Percentiles rank a stretch among this genome's conserved stretches.
phyloP scores from a whole-genome alignment of 2,329 filamentous ascomycete species.

The Sarocladium strictum region DNA sequence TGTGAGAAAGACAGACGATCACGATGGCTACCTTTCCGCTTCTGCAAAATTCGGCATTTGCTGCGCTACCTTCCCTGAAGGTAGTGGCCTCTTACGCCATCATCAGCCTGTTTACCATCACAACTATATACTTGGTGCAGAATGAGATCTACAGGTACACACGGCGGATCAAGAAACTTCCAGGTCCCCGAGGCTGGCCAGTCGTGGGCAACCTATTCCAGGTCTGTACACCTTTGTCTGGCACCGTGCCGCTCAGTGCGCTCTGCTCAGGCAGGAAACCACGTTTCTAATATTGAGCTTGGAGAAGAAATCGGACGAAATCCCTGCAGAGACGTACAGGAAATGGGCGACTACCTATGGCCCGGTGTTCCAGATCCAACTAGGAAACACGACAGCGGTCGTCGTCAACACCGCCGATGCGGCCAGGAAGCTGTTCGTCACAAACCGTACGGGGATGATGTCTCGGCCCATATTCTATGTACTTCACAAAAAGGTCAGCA shows the following conservation, averaged over 20 bases:
- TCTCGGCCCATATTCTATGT: conserved; percentile 61
- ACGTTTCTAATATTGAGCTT: no score
- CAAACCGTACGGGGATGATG: conserved; percentile 58
- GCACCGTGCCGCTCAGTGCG: no score
- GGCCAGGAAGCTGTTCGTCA: conserved; percentile 59
- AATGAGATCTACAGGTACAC: conserved; percentile 11
- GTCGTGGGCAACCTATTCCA: conserved; percentile 12
- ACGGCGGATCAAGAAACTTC: conserved; percentile 10
- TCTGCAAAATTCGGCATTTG: not conserved
- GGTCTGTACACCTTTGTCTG: no score
- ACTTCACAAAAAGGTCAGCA: conserved; percentile 50
- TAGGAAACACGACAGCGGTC: conserved; percentile 49
- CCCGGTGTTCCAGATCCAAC: conserved; percentile 26
- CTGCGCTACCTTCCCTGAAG: not conserved
- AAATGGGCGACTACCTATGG: conserved; percentile 23
- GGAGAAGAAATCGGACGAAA: conserved; percentile 4
- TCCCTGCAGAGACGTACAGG: conserved; percentile 19
- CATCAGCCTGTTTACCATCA: not conserved
- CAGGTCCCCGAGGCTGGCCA: conserved; percentile 13
- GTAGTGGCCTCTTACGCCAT: not conserved
- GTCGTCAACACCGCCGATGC: conserved; percentile 63
- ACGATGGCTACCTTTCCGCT: no score
- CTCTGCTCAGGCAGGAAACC: no score
- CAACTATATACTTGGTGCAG: not conserved
- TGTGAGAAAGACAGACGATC: no score